phyloP scores from a whole-genome alignment of 371 early-diverging fungal genomes.

The Smittium culicis region DNA sequence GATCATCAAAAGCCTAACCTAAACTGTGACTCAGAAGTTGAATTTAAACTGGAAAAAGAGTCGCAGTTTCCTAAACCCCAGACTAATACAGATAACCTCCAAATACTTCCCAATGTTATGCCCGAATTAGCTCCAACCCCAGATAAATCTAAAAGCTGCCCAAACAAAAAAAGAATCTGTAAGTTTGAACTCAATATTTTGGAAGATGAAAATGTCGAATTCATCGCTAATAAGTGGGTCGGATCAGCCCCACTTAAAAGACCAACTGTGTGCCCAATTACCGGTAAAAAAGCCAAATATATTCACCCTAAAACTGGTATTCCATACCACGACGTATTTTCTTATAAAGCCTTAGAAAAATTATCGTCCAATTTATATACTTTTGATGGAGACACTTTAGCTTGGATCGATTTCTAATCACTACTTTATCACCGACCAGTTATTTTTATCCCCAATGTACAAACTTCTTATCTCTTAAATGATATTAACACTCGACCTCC shows the following conservation, averaged over 20 bases:
- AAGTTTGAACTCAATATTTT: neutral
- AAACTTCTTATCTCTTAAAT: too few species aligned
- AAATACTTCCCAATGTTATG: too few species aligned
- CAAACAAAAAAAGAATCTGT: neutral
- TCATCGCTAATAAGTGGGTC: neutral
- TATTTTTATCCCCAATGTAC: too few species aligned
- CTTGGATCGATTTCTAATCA: neutral
- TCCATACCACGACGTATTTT: conserved; percentile 23
- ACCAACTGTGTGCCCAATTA: conserved; percentile 19
- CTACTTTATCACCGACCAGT: too few species aligned
- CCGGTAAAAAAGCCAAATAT: conserved; percentile 26
- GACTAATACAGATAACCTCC: neutral
- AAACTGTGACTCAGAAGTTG: neutral
- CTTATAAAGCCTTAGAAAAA: conserved; percentile 26
- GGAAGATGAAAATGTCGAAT: neutral
- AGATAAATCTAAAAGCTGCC: too few species aligned
- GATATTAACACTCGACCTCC: too few species aligned
- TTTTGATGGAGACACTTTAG: conserved; percentile 3
- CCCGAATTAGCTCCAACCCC: too few species aligned
- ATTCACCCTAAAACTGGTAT: conserved; percentile 26
- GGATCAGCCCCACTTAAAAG: neutral
- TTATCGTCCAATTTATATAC: conserved; percentile 21
- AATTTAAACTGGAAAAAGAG: neutral
- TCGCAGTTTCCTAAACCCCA: too few species aligned
- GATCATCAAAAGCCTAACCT: neutral